Conservation (phyloP, 2,329 filamentous ascomycete genomes). For the Cladophialophora carrionii region DNA sequence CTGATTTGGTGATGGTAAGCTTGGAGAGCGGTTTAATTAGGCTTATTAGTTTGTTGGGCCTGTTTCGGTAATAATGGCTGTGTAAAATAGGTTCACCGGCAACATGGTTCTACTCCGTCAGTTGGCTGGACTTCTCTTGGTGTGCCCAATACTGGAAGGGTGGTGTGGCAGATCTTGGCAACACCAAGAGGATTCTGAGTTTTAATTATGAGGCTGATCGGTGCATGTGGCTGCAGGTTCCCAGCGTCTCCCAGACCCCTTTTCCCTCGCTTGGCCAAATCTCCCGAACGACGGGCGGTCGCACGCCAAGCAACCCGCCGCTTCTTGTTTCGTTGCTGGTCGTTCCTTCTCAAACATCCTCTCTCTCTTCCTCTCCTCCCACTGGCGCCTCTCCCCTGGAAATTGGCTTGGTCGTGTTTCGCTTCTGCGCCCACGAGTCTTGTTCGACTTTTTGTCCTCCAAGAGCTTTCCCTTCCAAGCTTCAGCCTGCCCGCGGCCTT, state of each 20-base stretch:
- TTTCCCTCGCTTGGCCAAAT: conserved; percentile 21
- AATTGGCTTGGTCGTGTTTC: conserved; percentile 5
- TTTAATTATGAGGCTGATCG: conserved; percentile 1
- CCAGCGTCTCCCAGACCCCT: too few species aligned
- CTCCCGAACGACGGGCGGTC: conserved; percentile 9
- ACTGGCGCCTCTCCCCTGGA: conserved; percentile 1
- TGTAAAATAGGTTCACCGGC: background rate
- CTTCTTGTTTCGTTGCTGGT: conserved; percentile 1
- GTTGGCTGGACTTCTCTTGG: background rate
- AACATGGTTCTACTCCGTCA: too few species aligned
- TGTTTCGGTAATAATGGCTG: background rate
- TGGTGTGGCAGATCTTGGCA: background rate
- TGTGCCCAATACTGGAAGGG: background rate
- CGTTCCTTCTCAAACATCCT: background rate
- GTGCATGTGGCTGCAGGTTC: background rate
- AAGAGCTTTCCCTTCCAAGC: background rate
- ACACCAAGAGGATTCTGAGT: background rate
- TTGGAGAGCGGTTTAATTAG: background rate
- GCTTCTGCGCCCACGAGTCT: background rate
- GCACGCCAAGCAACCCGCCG: conserved; percentile 9
- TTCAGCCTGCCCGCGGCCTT: background rate
- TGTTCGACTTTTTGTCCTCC: background rate
- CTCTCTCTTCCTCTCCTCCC: background rate
- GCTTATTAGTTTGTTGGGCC: background rate
- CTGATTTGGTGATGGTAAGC: background rate